Evolutionary conservation across 441 rosid species (phyloP), one percentile per base, ranked within the genome.

Genomic region (Brassica hybrid): DNA sequence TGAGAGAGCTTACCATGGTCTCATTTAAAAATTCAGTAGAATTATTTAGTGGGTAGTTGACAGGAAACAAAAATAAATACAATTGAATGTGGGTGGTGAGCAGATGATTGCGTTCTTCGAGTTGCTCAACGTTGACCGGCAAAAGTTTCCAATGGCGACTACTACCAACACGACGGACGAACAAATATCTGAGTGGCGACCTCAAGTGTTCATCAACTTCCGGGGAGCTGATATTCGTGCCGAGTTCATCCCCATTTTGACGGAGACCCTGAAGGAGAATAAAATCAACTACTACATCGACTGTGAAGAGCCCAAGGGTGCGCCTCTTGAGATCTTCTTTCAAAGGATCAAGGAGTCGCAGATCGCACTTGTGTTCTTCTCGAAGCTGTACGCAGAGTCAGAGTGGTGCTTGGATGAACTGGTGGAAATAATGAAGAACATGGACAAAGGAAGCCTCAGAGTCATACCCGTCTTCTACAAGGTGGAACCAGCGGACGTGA

Each of bases 221-320:
- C 52, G 52, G 14, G 52, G 52, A 45, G 52, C 52, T 90, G 30
- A 83, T 90, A 9, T 45, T 13, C 52, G n/a, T 36, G 43, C 7
- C 3, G 43, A 6, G 43, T 36, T 36, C 43, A 36, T 36, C 43
- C 7, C 8, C 11, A 2, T 6, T 36, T 36, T 36, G 43, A 36
- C 12, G 43, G 7, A 1, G 43, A 6, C 43, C 43, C 43, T 36
- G 43, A 9, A 36, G 0, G 43, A 36, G 11, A 36, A 36, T 36
- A 8, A 4, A 7, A 59, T 71, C 75, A 58, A 23, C 1, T 60
- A 13, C 66, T 71, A 2, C 32, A 59, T 71, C 13, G 75, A 71
- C 75, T 6, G 1, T 11, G 14, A 71, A 7, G 66, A 38, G 65
- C 1, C 2, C 56, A 17, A 12, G n/a, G 11, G 66, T 36, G 1